These are phyloP conservation scores for Phyllosticta citribraziliensis DNA, from an alignment of 2,329 filamentous ascomycete genomes.

Conservation along the genomic window DNA sequence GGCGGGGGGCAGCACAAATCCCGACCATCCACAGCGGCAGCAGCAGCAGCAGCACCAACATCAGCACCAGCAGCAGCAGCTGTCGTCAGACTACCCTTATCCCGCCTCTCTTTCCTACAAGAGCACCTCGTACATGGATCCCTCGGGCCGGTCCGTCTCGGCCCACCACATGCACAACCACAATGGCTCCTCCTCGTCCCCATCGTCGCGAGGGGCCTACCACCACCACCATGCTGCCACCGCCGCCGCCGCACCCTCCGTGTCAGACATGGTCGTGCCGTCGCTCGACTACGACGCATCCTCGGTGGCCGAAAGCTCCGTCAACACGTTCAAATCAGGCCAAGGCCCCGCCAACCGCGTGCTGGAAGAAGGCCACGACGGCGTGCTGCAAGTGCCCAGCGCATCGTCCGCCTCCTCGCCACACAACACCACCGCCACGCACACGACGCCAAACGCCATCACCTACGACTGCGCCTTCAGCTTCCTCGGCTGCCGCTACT, in stretches of 20 bases:
- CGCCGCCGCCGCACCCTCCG: background rate
- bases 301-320: conserved; percentile 12
- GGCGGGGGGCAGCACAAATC: background rate
- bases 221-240: background rate
- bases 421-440: background rate
- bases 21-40: background rate
- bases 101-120: conserved; percentile 1
- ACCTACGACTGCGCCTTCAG: conserved; percentile 24
- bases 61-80: background rate
- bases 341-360: conserved; percentile 16
- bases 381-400: conserved; percentile 17
- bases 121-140: conserved; percentile 1
- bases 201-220: background rate
- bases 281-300: conserved; percentile 5
- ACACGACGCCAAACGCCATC: conserved; percentile 11
- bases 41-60: background rate
- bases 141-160: background rate
- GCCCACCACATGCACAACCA: conserved; percentile 7
- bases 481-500: conserved; percentile 23
- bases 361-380: conserved; percentile 20
- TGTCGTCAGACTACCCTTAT: conserved; percentile 1
- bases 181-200: background rate
- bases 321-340: conserved; percentile 18
- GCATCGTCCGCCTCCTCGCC: no score
- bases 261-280: background rate